These are phyloP conservation scores for Helenozyma rhizophorensis DNA, from an alignment of 805 yeast species.

Conservation along the genomic window DNA sequence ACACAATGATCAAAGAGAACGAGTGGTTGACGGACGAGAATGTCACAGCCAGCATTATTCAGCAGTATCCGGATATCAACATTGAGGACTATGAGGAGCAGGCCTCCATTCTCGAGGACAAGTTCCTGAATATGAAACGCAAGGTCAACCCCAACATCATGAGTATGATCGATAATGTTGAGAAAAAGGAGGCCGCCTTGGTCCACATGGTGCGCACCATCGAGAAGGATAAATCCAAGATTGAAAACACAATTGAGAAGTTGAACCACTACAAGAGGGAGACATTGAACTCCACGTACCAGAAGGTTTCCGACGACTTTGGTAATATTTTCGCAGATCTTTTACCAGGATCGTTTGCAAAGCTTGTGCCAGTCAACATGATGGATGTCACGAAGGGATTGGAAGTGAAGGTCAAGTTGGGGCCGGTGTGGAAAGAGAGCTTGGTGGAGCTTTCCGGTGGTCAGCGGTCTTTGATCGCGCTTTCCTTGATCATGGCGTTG, in stretches of 20 bases:
- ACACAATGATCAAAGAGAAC: slow-evolving; percentile 47
- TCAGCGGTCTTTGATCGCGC: slow-evolving; percentile 89
- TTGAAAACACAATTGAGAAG: slow-evolving; percentile 79
- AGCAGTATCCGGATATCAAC: slow-evolving; percentile 59
- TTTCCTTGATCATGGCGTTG: slow-evolving; percentile 86
- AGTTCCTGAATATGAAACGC: slow-evolving; percentile 66
- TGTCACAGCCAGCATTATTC: slow-evolving; percentile 51
- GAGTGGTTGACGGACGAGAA: slow-evolving; percentile 73
- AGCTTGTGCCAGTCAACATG: slow-evolving; percentile 76
- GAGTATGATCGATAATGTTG: slow-evolving; percentile 89
- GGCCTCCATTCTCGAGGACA: slow-evolving; percentile 50
- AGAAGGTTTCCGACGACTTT: slow-evolving; percentile 81
- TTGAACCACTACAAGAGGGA: slow-evolving; percentile 81
- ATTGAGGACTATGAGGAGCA: slow-evolving; percentile 59
- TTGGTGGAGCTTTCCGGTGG: slow-evolving; percentile 96
- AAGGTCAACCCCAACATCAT: slow-evolving; percentile 82
- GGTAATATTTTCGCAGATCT: slow-evolving; percentile 87
- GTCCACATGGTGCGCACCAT: slow-evolving; percentile 80
- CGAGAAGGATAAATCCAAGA: slow-evolving; percentile 83
- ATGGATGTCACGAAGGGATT: slow-evolving; percentile 84
- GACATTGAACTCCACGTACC: slow-evolving; percentile 79
- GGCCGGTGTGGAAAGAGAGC: slow-evolving; percentile 93
- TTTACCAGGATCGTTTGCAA: slow-evolving; percentile 86
- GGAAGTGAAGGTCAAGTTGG: slow-evolving; percentile 84
- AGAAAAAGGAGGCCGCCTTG: slow-evolving; percentile 75